Evolutionary conservation across 164 flowering plant species (phyloP), one percentile per base, ranked within the genome.

Genomic region (Vitis amurensis): DNA sequence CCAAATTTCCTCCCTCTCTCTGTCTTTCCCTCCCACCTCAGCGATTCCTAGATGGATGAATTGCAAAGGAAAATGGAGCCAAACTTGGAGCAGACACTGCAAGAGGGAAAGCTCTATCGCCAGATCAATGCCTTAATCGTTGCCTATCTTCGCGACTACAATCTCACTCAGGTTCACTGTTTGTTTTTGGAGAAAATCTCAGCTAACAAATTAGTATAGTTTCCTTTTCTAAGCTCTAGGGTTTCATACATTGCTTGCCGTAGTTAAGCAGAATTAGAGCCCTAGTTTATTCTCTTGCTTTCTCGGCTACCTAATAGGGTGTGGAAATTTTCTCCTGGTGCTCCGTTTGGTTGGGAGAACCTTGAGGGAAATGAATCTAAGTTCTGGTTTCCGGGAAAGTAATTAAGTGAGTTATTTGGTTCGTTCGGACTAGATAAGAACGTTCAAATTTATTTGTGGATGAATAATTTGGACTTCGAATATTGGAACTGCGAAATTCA

Each of bases 61-160:
- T 37, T 37, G 44, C 6, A 37, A 3, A 37, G 44, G 7, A 49
- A 50, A 63, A 78, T 72, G 77, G 74, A 70, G 80, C 81, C 75
- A 59, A 66, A 62, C 49, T 76, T 86, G 74, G 94, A 92, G 80
- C 88, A 90, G 78, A 78, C 77, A 8, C 74, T 89, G 69, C 93
- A 84, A 70, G 91, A 88, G 8, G 95, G 88, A 29, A 85, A 87
- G 75, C 83, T 92, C 53, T 76, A 78, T 59, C 88, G 95, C 47
- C 86, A 84, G 58, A 83, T 90, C 60, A 87, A 89, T 77, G 66
- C 85, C 9, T 77, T 90, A 10, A 89, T 92, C 59, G 94, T 92
- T 30, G 90, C 97, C 48, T 94, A 92, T 80, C 94, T 92, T 68
- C 91, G 95, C 29, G 91, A 92, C 75, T 79, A 79, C 72, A 87